Base-by-base conservation (phyloP, 1,139 yeast species). In the Pichia sp. region DNA sequence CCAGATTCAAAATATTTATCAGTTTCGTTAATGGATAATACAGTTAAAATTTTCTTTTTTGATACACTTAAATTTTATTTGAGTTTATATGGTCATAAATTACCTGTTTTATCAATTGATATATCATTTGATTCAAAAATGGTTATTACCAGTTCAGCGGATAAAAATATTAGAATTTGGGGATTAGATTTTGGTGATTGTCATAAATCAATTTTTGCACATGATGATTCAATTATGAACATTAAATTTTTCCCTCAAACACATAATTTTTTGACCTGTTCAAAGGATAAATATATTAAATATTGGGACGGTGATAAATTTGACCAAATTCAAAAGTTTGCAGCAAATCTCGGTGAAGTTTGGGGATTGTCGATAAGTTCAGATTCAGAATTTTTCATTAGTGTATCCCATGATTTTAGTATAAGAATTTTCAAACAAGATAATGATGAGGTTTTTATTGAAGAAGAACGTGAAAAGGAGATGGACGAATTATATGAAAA, bases 261-360 rank as follows among this genome's bases (percentile, higher is more conserved):
- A 14, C 96, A 91, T 67, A 82, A 91, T 68, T 90, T 95, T 68
- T 87, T 95, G 70, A 86, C 96, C 49, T 83, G 90, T 54, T 85
- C 95, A 47, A 93, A 93, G 67, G 99, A 93, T 69, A 91, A 89
- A 16, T 70, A 84, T 58, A 79, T 93, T 53, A 93, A 95, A 70
- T 90, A 89, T 68, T 93, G 99, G 99, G 99, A 93, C 69, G 99
- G 98, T 59, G 96, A 88, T 64, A 93, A 93, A 70, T 93, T 93
- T 68, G 97, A 89, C 62, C 87, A 95, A 68, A 81, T 93, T 58
- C 98, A 93, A 68, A 87, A 86, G 64, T 73, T 91, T 46, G 79
- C 87, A 3, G 95, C 87, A 1, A 99, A 95, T 67, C 96, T 90
- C 57, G 80, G 89, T 55, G 98, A 93, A 70, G 95, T 93, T 28